Percentiles rank a stretch among this genome's conserved stretches.
Conservation (phyloP, 129 eudicot genomes). For the Chrysanthemum seticuspe region DNA sequence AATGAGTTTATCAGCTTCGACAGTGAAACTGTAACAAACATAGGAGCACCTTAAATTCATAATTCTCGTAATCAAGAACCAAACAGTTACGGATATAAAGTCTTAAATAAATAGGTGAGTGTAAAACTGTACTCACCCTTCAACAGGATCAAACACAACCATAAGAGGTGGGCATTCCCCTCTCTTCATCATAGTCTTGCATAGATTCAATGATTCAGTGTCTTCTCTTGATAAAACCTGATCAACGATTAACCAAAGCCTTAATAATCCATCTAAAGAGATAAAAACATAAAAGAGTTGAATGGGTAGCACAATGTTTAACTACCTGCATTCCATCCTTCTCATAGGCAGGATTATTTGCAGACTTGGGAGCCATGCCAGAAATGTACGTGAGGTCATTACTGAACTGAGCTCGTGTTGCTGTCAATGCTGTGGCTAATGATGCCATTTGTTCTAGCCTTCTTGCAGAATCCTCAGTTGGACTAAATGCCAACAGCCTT, state of each 20-base stretch:
- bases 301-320: no score
- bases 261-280: background rate
- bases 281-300: background rate
- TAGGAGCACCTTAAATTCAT: no score
- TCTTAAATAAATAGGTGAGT: no score
- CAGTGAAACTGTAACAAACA: no score
- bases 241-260: background rate
- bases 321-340: constrained; percentile 93
- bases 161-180: no score
- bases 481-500: constrained; percentile 67
- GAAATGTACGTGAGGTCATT: constrained; percentile 70
- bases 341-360: constrained; percentile 64
- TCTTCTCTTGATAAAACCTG: constrained; percentile 77
- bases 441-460: constrained; percentile 91
- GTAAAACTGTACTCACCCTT: no score
- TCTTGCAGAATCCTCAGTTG: constrained; percentile 60
- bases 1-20: no score
- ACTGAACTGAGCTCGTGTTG: constrained; percentile 73
- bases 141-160: no score
- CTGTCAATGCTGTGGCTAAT: constrained; percentile 80
- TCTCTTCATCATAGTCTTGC: constrained; percentile 74
- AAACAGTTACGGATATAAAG: no score
- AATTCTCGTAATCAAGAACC: no score
- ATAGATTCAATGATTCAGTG: constrained; percentile 53
- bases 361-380: constrained; percentile 95